phyloP scores from a whole-genome alignment of 2,329 filamentous ascomycete species.

The Pseudogymnoascus sp. region DNA sequence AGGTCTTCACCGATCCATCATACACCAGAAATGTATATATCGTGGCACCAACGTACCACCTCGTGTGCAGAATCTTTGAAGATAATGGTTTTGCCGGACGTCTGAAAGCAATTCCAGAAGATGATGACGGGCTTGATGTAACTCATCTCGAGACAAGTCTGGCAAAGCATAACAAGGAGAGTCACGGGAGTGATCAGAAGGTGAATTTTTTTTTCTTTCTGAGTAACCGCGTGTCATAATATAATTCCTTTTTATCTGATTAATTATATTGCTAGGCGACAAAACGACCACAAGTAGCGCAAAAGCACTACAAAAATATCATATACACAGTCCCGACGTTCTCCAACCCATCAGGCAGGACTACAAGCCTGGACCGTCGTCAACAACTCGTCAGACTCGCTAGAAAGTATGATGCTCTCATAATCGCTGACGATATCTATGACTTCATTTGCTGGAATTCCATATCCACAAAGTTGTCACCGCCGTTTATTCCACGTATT shows the following conservation, averaged over 20 bases:
- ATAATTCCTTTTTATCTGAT: background rate
- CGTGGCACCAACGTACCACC: constrained; percentile 73
- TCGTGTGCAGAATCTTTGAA: constrained; percentile 79
- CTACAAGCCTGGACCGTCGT: constrained; percentile 65
- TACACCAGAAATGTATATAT: constrained; percentile 74
- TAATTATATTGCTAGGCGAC: constrained; percentile 9
- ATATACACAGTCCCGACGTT: constrained; percentile 87
- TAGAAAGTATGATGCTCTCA: constrained; percentile 69
- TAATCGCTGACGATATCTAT: constrained; percentile 89
- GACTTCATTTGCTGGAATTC: constrained; percentile 76
- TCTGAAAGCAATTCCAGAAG: constrained; percentile 65
- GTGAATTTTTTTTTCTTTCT: constrained; percentile 12
- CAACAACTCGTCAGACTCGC: constrained; percentile 67
- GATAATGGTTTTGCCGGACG: constrained; percentile 67
- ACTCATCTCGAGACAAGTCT: constrained; percentile 41
- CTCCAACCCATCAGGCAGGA: constrained; percentile 79
- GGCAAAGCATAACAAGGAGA: constrained; percentile 33
- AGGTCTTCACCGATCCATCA: constrained; percentile 71
- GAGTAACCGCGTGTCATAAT: background rate
- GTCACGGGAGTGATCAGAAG: constrained; percentile 8
- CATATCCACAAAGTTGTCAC: constrained; percentile 5
- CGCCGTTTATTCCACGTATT: constrained; percentile 55
- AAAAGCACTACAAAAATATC: constrained; percentile 77
- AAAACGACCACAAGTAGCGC: constrained; percentile 22
- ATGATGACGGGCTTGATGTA: constrained; percentile 69